Base-by-base conservation (phyloP, 306 rosid genomes). In the Inga oerstediana region DNA sequence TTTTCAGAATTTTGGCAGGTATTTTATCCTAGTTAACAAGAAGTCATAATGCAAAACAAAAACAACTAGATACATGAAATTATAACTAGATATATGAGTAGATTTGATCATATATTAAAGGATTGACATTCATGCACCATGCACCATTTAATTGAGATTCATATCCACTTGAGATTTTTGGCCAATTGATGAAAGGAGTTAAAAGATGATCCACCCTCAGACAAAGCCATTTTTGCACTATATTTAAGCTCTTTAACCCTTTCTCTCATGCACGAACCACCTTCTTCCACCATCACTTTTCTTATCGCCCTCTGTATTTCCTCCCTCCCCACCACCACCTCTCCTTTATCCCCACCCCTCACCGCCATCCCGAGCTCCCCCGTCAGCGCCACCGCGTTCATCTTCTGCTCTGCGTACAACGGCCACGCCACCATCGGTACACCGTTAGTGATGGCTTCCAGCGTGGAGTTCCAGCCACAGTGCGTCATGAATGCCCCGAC, bases 381-480 rank as follows among this genome's bases (percentile, higher is more conserved):
- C 27, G 73, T 67, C 15, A 67, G 4, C 46, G 4, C 7, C 22
- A 24, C 20, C n/a, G 46, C 73, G 4, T 67, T 67, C 73, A 67
- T 67, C 46, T 13, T 67, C 27, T 67, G 73, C 46, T 67, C 73
- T 45, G 73, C 73, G 24, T 67, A 67, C 73, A 67, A 37, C 6
- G 73, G 73, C 73, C 73, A 67, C 24, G 73, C 73, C 19, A 67
- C 17, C 73, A 67, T 67, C 2, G 73, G 73, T 48, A 67, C 46
- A 1, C 73, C 73, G 8, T 37, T 67, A 0, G 9, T 37, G 22
- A 67, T 67, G 13, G 27, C 73, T 5, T 67, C 73, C 1, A 65
- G 43, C n/a, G 41, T 32, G 2, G 71, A 65, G 43, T 65, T 65
- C 71, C 71, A 65, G 10, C 71, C 73, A 17, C 73, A 67, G 24